A percentile compares a stretch with the other conserved stretches of the same genome.
phyloP scores from a whole-genome alignment of 1,284 basidiomycete genomes.

The Thecaphora thlaspeos region DNA sequence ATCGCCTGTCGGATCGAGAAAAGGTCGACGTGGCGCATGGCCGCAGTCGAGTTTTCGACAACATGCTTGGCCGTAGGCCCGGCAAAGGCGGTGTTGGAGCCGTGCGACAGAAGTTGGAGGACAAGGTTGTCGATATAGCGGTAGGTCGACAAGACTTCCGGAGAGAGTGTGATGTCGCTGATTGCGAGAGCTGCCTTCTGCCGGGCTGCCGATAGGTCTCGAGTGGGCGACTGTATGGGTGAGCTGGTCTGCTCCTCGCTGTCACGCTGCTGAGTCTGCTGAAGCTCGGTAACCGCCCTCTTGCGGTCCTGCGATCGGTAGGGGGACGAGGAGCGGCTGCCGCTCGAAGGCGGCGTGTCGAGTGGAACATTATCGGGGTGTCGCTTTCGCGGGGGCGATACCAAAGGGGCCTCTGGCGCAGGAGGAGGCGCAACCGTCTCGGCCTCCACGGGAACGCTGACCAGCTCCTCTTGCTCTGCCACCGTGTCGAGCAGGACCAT shows the following conservation, averaged over 20 bases:
- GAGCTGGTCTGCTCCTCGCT: conserved; percentile 36
- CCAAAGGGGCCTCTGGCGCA: too few species aligned
- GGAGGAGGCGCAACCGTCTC: conserved; percentile 13
- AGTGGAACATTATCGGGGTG: conserved; percentile 21
- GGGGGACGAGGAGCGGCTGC: conserved; percentile 29
- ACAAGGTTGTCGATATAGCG: conserved; percentile 29
- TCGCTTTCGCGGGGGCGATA: conserved; percentile 35
- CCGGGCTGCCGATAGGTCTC: conserved; percentile 21
- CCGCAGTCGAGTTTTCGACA: conserved; percentile 8
- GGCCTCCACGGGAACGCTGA: too few species aligned
- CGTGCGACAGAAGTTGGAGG: conserved; percentile 29
- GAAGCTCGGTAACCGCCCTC: not conserved
- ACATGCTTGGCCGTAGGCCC: not conserved
- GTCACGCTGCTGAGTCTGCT: conserved; percentile 1
- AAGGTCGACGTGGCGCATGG: conserved; percentile 13
- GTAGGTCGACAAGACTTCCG: conserved; percentile 28
- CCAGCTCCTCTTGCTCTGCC: too few species aligned
- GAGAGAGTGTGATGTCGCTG: conserved; percentile 2
- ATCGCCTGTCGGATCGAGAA: conserved; percentile 31
- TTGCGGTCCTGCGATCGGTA: conserved; percentile 15
- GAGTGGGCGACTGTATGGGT: conserved; percentile 32
- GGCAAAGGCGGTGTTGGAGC: conserved; percentile 24
- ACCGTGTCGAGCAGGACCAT: too few species aligned
- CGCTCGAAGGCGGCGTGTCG: conserved; percentile 35
- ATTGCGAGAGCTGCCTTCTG: conserved; percentile 1